phyloP scores from a whole-genome alignment of 257 asterid genomes.

The Solanum raphanifolium region DNA sequence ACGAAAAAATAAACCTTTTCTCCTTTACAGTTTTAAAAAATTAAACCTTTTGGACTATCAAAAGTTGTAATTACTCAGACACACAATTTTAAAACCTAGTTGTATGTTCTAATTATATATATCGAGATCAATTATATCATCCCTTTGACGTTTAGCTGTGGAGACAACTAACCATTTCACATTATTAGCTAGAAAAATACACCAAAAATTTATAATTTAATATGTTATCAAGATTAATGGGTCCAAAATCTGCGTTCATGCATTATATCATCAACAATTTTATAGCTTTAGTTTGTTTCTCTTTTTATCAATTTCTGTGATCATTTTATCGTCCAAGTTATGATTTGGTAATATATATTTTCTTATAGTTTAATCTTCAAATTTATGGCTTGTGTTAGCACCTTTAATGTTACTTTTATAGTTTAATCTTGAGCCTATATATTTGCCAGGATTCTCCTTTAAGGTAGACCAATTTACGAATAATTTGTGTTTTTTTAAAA shows the following conservation, averaged over 20 bases:
- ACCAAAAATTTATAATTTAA: not conserved
- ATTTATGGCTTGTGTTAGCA: too few species aligned
- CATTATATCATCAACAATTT: not conserved
- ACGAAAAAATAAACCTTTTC: too few species aligned
- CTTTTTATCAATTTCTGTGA: too few species aligned
- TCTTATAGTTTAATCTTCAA: too few species aligned
- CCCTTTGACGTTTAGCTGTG: not conserved
- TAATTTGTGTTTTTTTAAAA: not conserved
- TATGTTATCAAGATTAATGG: not conserved
- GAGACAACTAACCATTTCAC: not conserved
- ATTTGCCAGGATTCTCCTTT: not conserved
- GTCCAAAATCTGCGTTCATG: not conserved
- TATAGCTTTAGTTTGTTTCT: not conserved
- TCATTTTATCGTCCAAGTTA: not conserved
- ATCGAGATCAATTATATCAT: too few species aligned
- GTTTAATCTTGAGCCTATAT: not conserved
- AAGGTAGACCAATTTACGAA: not conserved
- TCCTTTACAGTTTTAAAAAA: too few species aligned
- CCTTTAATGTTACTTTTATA: too few species aligned
- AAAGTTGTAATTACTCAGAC: not conserved
- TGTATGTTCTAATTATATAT: too few species aligned
- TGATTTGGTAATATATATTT: too few species aligned
- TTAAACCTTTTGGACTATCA: not conserved
- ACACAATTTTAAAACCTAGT: too few species aligned
- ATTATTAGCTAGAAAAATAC: not conserved